These are phyloP conservation scores for Pleurotus eryngii DNA, from an alignment of 768 basidiomycete genomes.

Conservation along the genomic window DNA sequence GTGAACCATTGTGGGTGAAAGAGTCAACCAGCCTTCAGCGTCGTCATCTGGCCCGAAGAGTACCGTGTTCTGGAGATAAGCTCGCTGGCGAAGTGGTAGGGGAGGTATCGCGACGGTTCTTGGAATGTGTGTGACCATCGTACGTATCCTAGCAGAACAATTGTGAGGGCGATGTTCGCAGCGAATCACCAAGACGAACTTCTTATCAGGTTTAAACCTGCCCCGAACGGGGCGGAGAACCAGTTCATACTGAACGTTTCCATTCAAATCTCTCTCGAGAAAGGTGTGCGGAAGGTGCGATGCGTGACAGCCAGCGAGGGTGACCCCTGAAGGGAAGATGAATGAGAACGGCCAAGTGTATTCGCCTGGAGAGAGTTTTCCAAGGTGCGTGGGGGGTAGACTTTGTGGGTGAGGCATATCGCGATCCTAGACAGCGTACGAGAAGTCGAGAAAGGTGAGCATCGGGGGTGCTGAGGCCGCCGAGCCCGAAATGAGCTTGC, in stretches of 20 bases:
- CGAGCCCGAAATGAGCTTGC: not conserved
- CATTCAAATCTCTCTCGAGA: constrained; percentile 27
- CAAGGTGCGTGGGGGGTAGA: constrained; percentile 3
- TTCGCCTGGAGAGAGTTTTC: constrained; percentile 28
- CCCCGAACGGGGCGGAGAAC: constrained; percentile 34
- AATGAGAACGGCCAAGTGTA: constrained; percentile 39
- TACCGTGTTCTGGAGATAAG: constrained; percentile 16
- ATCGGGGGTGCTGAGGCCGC: not conserved
- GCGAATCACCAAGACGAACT: constrained; percentile 21
- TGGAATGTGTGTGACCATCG: constrained; percentile 18
- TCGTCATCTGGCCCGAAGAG: constrained; percentile 18
- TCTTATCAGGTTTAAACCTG: constrained; percentile 33
- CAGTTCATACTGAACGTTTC: constrained; percentile 34
- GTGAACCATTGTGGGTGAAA: constrained; percentile 7
- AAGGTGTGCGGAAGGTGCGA: constrained; percentile 32
- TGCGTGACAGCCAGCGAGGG: constrained; percentile 11
- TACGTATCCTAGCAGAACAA: constrained; percentile 16
- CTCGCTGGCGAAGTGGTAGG: constrained; percentile 16
- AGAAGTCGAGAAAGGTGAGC: not conserved
- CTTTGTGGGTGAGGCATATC: not conserved
- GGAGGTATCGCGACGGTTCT: constrained; percentile 14
- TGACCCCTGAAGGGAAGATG: constrained; percentile 30
- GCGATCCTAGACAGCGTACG: not conserved
- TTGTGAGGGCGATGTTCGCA: not conserved
- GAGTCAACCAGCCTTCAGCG: constrained; percentile 18